Conservation (phyloP, 305 asterid species). For the Plantago coronopus region DNA sequence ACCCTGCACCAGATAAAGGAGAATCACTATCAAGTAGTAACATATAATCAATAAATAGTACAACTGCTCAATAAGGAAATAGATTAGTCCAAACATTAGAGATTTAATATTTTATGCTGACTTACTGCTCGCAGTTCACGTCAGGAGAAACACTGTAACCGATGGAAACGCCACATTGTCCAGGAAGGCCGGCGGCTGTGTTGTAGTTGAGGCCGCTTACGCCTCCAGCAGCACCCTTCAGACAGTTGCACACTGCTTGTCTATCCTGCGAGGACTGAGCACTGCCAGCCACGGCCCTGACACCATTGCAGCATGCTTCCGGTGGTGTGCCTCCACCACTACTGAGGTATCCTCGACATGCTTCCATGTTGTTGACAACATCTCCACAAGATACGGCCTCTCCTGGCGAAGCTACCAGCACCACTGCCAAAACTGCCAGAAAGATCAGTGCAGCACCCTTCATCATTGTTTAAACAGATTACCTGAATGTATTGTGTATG, state of each 20-base stretch:
- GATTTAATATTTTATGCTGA: not conserved
- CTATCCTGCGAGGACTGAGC: slow-evolving; percentile 38
- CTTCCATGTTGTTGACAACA: slow-evolving; percentile 26
- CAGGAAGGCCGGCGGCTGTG: slow-evolving; percentile 50
- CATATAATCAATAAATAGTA: not conserved
- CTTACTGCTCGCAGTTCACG: slow-evolving; percentile 49
- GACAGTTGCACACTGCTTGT: slow-evolving; percentile 47
- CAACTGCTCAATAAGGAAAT: not conserved
- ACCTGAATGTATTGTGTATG: no score
- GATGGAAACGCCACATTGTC: slow-evolving; percentile 42
- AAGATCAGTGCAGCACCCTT: slow-evolving; percentile 26
- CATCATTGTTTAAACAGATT: slow-evolving; percentile 15
- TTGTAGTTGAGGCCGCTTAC: slow-evolving; percentile 28
- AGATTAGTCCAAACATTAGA: not conserved
- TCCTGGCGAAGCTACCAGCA: slow-evolving; percentile 27
- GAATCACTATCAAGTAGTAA: not conserved
- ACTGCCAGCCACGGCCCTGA: slow-evolving; percentile 21
- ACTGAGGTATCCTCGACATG: slow-evolving; percentile 40
- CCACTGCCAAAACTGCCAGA: slow-evolving; percentile 17
- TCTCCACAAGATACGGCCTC: slow-evolving; percentile 42
- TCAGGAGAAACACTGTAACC: slow-evolving; percentile 30
- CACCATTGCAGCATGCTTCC: slow-evolving; percentile 39
- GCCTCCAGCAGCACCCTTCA: slow-evolving; percentile 45
- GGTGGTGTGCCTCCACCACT: slow-evolving; percentile 38
- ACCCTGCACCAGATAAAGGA: slow-evolving; percentile 31